Conservation (phyloP, 129 eudicot species). For the carrot (Daucus carota) region DNA sequence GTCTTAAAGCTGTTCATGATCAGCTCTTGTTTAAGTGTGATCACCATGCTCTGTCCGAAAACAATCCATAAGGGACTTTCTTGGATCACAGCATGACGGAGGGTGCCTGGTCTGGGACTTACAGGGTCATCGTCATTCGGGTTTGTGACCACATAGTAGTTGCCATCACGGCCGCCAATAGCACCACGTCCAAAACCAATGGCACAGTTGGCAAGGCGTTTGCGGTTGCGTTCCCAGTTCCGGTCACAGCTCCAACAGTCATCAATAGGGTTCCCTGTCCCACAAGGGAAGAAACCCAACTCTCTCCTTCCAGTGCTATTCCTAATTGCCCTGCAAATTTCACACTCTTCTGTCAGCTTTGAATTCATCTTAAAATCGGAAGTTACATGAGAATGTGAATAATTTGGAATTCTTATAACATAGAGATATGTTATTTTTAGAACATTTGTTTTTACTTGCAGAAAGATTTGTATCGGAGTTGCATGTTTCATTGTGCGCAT, state of each 20-base stretch:
- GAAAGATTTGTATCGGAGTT: too few relatives aligned
- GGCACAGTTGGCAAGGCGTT: constrained; percentile 71
- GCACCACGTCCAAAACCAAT: constrained; percentile 93
- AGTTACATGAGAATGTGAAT: too few relatives aligned
- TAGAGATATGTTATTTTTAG: too few relatives aligned
- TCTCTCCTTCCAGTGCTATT: constrained; percentile 73
- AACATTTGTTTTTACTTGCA: too few relatives aligned
- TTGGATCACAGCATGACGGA: constrained; percentile 78
- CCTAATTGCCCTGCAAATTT: constrained; percentile 46
- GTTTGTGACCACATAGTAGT: constrained; percentile 65
- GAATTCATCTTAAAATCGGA: too few relatives aligned
- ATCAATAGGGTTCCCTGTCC: constrained; percentile 79
- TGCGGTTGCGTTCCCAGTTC: constrained; percentile 62
- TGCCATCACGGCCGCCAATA: constrained; percentile 80
- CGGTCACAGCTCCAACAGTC: constrained; percentile 90
- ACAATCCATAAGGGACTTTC: constrained; percentile 83
- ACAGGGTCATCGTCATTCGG: constrained; percentile 64
- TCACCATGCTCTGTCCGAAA: constrained; percentile 73
- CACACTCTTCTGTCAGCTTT: not conserved
- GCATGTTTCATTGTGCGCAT: too few relatives aligned
- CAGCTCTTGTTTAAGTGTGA: constrained; percentile 70
- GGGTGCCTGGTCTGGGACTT: constrained; percentile 77
- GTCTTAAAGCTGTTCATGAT: constrained; percentile 94
- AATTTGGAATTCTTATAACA: too few relatives aligned
- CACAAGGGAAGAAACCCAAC: constrained; percentile 78